A percentile compares a stretch with the other conserved stretches of the same genome.
Conservation (phyloP, 2,329 filamentous ascomycete genomes). For the Fusarium sambucinum region DNA sequence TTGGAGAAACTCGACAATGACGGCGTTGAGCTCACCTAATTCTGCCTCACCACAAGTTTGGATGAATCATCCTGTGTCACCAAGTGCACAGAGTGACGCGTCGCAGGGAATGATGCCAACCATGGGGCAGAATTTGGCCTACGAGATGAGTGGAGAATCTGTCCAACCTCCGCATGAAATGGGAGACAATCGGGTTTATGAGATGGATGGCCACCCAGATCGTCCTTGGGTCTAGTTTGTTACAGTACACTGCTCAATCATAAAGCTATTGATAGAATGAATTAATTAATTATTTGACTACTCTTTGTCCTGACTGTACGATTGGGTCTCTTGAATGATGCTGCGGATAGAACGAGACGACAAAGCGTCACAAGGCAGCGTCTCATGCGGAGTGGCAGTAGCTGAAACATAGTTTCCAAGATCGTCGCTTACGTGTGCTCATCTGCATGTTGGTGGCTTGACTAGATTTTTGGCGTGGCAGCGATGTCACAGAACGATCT, state of each 20-base stretch:
- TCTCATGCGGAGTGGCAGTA: neutral
- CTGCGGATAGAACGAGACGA: neutral
- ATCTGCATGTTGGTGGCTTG: neutral
- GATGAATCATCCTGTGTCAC: neutral
- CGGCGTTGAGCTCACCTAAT: neutral
- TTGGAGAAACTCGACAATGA: slow-evolving; percentile 5
- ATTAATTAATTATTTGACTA: neutral
- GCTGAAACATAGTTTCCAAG: neutral
- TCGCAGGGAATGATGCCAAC: neutral
- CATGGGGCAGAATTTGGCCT: neutral
- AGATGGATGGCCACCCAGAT: neutral
- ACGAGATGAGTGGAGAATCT: slow-evolving; percentile 4
- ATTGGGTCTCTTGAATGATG: too few relatives aligned
- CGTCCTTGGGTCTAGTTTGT: neutral
- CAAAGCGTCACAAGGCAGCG: neutral
- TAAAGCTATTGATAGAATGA: neutral
- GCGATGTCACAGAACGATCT: neutral
- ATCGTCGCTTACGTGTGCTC: neutral
- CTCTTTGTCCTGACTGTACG: rapidly evolving
- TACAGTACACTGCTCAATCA: neutral
- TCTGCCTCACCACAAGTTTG: neutral
- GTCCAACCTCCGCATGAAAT: neutral
- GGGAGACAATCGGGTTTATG: neutral
- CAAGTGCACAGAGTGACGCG: neutral
- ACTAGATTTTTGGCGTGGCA: neutral